These are phyloP conservation scores for Malbranchea cinnamomea DNA, from an alignment of 2,329 filamentous ascomycete species.

Conservation along the genomic window DNA sequence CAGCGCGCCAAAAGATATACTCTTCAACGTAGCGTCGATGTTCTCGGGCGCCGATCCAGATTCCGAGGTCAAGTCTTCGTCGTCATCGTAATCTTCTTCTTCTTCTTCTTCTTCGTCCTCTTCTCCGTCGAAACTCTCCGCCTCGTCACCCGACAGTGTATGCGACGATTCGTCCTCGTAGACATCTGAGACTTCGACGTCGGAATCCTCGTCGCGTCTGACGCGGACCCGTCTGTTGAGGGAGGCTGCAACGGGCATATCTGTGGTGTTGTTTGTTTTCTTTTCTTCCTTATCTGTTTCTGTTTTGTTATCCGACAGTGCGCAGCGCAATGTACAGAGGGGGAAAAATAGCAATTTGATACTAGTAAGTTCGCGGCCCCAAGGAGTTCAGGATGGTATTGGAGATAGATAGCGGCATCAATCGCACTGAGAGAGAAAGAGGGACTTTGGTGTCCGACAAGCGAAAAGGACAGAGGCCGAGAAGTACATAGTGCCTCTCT, in stretches of 20 bases:
- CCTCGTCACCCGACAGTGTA: constrained; percentile 6
- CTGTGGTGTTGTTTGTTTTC: not conserved
- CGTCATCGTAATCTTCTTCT: constrained; percentile 13
- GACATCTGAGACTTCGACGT: constrained; percentile 12
- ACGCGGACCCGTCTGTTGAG: constrained; percentile 30
- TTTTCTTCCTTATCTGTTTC: too few species aligned
- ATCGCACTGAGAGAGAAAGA: too few species aligned
- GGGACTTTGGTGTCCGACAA: too few species aligned
- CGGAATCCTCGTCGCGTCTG: constrained; percentile 28
- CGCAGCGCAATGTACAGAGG: too few species aligned
- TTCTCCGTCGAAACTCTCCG: constrained; percentile 9
- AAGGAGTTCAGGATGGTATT: too few species aligned
- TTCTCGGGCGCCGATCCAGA: constrained; percentile 14
- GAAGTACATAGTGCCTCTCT: too few species aligned
- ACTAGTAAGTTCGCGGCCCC: too few species aligned
- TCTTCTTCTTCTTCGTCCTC: constrained; percentile 28
- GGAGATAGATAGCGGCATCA: too few species aligned
- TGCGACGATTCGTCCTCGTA: constrained; percentile 5
- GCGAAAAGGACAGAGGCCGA: too few species aligned
- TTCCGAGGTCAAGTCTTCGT: constrained; percentile 13
- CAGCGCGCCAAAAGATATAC: constrained; percentile 77
- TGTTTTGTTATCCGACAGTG: too few species aligned
- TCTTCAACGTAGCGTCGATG: constrained; percentile 32
- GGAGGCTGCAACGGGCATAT: constrained; percentile 23
- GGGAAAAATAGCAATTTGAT: too few species aligned